Base-by-base conservation (phyloP, 805 yeast species). In the Kuraishia capsulata region DNA sequence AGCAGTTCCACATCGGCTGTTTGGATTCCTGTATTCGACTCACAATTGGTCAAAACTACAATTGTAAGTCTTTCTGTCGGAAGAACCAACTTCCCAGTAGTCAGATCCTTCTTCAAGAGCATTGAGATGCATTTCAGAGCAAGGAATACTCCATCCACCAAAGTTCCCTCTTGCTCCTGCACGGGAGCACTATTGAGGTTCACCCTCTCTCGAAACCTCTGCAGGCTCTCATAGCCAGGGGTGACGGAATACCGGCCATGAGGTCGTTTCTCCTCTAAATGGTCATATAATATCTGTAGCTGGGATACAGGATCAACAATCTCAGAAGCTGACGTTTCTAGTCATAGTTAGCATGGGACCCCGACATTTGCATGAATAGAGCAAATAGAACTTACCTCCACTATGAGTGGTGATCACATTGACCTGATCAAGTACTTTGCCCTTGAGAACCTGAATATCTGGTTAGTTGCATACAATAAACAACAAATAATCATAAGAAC, bases 401-500 rank as follows among this genome's bases (percentile, higher is more conserved):
- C n/a, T 4, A 18, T 19, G 20, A 13, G 20, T 3, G 5, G 35
- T 20, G 5, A 43, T 30, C 4, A 41, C 39, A n/a, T 36, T 30
- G 14, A 39, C 36, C 26, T 41, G 42, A 26, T 43, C 44, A 3
- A 16, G 5, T 30, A 39, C 39, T 36, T 41, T 41, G 9, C 25
- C 41, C 18, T 37, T 36, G 6, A 43, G n/a, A 3, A 39, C 33
- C 40, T 52, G 46, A 29, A 36, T 42, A 2, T 56, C n/a, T n/a
- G n/a, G n/a, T n/a, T n/a, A n/a, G n/a, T n/a, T n/a, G n/a, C n/a
- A n/a, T n/a, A n/a, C n/a, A n/a, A n/a, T n/a, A n/a, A n/a, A n/a
- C n/a, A n/a, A n/a, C n/a, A n/a, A n/a, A 54, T 43, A 35, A 62
- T 63, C 14, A 24, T 24, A 11, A 9, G 14, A 8, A 14, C 37